Percentiles rank a stretch among this genome's conserved stretches.
Evolutionary conservation across 306 rosid species (phyloP).

Genomic region (Corylus americana): DNA sequence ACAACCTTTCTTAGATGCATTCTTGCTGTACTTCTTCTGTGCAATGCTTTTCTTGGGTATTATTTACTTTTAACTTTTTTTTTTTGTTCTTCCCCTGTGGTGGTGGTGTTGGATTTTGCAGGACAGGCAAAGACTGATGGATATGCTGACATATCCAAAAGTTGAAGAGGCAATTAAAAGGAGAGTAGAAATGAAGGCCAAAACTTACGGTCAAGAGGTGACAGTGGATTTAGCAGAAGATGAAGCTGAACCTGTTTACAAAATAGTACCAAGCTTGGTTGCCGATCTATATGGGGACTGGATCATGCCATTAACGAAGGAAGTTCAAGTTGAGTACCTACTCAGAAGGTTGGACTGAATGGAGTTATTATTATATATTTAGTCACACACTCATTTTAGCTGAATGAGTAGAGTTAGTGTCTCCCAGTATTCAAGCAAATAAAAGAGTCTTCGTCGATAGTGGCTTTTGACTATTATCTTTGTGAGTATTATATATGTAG

Average conservation of each 20-base stretch:
- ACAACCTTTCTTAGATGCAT: conserved; percentile 1
- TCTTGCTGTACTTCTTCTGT: neutral
- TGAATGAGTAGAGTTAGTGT: neutral
- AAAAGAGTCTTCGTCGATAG: neutral
- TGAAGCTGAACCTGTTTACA: conserved; percentile 54
- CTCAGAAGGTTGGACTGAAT: conserved; percentile 80
- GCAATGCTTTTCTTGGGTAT: neutral
- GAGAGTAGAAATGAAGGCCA: conserved; percentile 80
- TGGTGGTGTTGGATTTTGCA: conserved; percentile 35
- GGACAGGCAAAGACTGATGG: conserved; percentile 80
- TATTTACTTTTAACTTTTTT: conserved; percentile 3
- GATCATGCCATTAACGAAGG: conserved; percentile 98
- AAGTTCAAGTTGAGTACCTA: conserved; percentile 87
- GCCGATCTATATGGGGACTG: conserved; percentile 84
- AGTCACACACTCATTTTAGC: neutral
- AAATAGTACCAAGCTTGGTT: conserved; percentile 74
- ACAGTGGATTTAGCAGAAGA: conserved; percentile 42
- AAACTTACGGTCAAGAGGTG: conserved; percentile 80
- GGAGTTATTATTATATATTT: neutral
- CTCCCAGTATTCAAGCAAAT: neutral
- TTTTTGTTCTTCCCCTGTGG: conserved; percentile 13
- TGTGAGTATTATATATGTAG: neutral
- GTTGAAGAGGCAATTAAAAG: conserved; percentile 71
- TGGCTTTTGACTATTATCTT: neutral
- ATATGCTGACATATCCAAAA: conserved; percentile 61